phyloP scores from a whole-genome alignment of 108 stramenopile genomes.

The Seminavis robusta region DNA sequence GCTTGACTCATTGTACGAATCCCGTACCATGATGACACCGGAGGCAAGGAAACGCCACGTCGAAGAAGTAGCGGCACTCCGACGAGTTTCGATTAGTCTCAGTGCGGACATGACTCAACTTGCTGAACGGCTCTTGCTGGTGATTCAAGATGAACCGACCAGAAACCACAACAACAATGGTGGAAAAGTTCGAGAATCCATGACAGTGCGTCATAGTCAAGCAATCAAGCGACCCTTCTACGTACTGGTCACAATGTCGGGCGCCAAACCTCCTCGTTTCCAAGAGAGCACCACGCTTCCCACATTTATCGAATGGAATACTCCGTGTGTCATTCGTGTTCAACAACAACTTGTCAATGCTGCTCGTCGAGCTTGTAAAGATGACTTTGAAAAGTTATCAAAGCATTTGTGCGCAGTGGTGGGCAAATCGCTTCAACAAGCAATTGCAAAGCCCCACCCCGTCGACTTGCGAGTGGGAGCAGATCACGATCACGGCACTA shows the following conservation, averaged over 20 bases:
- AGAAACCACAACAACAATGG: not conserved
- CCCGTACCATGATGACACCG: not conserved
- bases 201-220: not conserved
- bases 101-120: constrained; percentile 49
- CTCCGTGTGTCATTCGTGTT: constrained; percentile 73
- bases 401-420: constrained; percentile 16
- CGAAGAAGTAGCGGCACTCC: constrained; percentile 39
- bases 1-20: not conserved
- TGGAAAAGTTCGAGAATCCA: not conserved
- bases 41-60: constrained; percentile 11
- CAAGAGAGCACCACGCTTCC: constrained; percentile 84
- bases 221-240: constrained; percentile 23
- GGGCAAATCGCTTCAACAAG: constrained; percentile 44
- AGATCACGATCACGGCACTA: constrained; percentile 9
- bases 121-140: constrained; percentile 31
- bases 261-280: constrained; percentile 67
- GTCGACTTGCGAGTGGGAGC: constrained; percentile 33
- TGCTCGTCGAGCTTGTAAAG: constrained; percentile 16
- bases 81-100: constrained; percentile 39
- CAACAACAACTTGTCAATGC: constrained; percentile 29
- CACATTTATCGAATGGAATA: constrained; percentile 77
- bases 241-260: constrained; percentile 59
- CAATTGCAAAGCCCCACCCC: constrained; percentile 53
- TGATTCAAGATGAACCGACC: constrained; percentile 8
- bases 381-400: constrained; percentile 1